Evolutionary conservation across 2,329 filamentous ascomycete genomes (phyloP).

Genomic region (Claviceps humidiphila): DNA sequence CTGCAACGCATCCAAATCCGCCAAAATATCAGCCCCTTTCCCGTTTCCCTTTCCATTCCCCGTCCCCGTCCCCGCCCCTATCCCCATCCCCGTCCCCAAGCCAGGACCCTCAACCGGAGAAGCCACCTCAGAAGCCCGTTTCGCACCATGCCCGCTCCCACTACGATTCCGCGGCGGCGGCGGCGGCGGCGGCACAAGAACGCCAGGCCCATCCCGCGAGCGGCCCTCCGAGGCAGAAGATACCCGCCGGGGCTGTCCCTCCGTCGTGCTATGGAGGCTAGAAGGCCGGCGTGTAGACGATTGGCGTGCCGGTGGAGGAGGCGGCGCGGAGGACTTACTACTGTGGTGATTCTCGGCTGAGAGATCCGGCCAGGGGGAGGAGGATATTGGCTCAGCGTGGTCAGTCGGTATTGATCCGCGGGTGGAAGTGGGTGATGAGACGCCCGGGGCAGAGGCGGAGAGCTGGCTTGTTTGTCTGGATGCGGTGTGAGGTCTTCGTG

Average conservation of each 20-base stretch:
- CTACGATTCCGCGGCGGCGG: slow-evolving; percentile 34
- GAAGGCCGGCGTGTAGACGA: slow-evolving; percentile 30
- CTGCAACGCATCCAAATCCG: slow-evolving; percentile 58
- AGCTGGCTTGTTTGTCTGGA: slow-evolving; percentile 18
- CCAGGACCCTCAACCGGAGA: slow-evolving; percentile 6
- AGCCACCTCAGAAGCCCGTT: slow-evolving; percentile 9
- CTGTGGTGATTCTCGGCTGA: slow-evolving; percentile 1
- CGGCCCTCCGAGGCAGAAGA: slow-evolving; percentile 14
- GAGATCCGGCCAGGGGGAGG: background rate
- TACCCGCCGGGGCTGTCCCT: slow-evolving; percentile 19
- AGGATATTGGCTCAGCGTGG: slow-evolving; percentile 10
- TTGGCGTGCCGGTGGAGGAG: slow-evolving; percentile 32
- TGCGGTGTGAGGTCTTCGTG: slow-evolving; percentile 32
- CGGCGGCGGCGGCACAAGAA: slow-evolving; percentile 27
- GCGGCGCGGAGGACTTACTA: slow-evolving; percentile 22
- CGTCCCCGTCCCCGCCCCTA: too few species aligned
- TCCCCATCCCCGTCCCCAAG: too few species aligned
- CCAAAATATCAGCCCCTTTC: slow-evolving; percentile 48
- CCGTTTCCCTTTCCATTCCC: slow-evolving; percentile 7
- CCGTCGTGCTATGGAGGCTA: slow-evolving; percentile 28
- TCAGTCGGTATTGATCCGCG: slow-evolving; percentile 9
- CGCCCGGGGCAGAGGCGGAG: slow-evolving; percentile 9
- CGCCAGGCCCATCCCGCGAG: slow-evolving; percentile 10
- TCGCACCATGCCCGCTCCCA: slow-evolving; percentile 26
- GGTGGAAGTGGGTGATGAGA: slow-evolving; percentile 6